A percentile compares a stretch with the other conserved stretches of the same genome.
phyloP scores from a whole-genome alignment of 108 stramenopile species.

The Phaeodactylum tricornutum region DNA sequence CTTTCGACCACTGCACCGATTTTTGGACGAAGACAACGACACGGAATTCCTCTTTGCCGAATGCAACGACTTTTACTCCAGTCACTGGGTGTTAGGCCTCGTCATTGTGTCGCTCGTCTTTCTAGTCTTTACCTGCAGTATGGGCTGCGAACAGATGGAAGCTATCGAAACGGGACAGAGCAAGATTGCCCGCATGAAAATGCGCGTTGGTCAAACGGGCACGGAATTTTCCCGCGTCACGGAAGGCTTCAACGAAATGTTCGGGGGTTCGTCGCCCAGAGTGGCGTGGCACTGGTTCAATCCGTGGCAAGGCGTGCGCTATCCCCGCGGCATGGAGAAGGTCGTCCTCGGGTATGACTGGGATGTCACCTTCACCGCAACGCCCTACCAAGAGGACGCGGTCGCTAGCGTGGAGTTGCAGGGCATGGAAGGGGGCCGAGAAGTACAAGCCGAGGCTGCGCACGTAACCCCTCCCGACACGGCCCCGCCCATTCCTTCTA shows the following conservation, averaged over 20 bases:
- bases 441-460: too few relatives aligned
- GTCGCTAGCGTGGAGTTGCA: too few relatives aligned
- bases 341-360: conserved; percentile 75
- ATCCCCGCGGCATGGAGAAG: conserved; percentile 61
- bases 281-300: conserved; percentile 73
- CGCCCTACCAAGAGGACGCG: conserved; percentile 45
- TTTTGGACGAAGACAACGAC: background rate
- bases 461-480: too few relatives aligned
- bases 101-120: conserved; percentile 67
- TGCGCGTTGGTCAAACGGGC: conserved; percentile 61
- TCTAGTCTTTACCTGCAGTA: conserved; percentile 90
- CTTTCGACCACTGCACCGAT: background rate
- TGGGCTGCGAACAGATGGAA: conserved; percentile 89
- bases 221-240: conserved; percentile 48
- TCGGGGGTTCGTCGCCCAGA: conserved; percentile 66
- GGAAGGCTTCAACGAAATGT: conserved; percentile 89
- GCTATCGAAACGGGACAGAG: conserved; percentile 77
- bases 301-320: conserved; percentile 39
- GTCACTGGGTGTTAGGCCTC: conserved; percentile 18
- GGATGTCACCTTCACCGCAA: conserved; percentile 33
- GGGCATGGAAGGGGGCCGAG: too few relatives aligned
- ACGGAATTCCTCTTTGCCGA: conserved; percentile 7
- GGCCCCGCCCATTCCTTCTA: too few relatives aligned
- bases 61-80: conserved; percentile 19
- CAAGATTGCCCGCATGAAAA: conserved; percentile 92